Base-by-base conservation (phyloP, 371 early-diverging fungal genomes). In the Mortierella sp. region DNA sequence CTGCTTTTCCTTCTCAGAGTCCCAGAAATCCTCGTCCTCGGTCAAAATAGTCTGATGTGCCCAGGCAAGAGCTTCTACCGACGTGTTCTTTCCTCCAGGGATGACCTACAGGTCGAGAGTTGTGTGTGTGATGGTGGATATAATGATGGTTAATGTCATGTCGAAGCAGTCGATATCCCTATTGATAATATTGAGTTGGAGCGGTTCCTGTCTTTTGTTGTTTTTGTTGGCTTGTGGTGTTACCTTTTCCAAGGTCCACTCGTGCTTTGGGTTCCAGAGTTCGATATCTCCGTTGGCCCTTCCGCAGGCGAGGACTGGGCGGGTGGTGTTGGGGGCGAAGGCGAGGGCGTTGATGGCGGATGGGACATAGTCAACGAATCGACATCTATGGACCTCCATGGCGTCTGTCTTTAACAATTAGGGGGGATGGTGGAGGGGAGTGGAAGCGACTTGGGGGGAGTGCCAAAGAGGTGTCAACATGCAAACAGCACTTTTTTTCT, bases 211-310 rank as follows among this genome's bases (percentile, higher is more conserved):
- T n/a, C 43, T 26, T n/a, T 19, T 26, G 40, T 39, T 19, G 64
- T 39, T 48, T 22, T 10, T n/a, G 65, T 40, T 64, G 39, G 65
- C 43, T 19, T 10, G 48, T 48, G n/a, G 16, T 41, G 31, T 64
- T 31, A 94, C 93, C 87, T 93, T 94, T 77, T 94, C 93, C 41
- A 94, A 85, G 63, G 88, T 87, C 87, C 92, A 96, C 24, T 87
- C 87, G 63, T 89, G 74, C 29, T 77, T 73, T 41, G 95, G 93
- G 87, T 92, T 93, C 96, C 97, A 97, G 70, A 98, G 89, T 87
- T 98, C 98, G 73, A 98, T 96, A 73, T 97, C 94, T 31, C 98
- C 98, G 77, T 96, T 95, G 13, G 92, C 95, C 67, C 98, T 88
- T 29, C 95, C 98, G 41, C 95, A 95, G 0, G 98, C 98, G 26